phyloP scores from a whole-genome alignment of 2,329 filamentous ascomycete species.

The Fusarium veterinarium region DNA sequence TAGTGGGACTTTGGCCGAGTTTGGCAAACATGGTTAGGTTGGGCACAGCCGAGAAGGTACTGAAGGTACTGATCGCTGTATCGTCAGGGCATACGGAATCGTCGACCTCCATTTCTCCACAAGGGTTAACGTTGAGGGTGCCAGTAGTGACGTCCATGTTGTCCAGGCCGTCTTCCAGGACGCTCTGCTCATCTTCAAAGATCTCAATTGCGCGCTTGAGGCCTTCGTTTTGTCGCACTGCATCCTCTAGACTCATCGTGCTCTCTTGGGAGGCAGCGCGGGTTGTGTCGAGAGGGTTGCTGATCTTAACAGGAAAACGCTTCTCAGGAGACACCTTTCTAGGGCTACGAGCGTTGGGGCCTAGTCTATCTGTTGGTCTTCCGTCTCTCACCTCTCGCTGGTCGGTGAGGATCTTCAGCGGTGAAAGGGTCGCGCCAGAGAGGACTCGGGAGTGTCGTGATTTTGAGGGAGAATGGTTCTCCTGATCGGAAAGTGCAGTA shows the following conservation, averaged over 20 bases:
- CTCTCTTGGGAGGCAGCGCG: conserved; percentile 47
- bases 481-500: conserved; percentile 51
- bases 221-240: conserved; percentile 65
- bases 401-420: conserved; percentile 65
- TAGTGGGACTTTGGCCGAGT: conserved; percentile 73
- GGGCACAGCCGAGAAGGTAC: conserved; percentile 88
- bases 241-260: conserved; percentile 63
- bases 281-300: conserved; percentile 45
- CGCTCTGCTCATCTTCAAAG: conserved; percentile 65
- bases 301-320: conserved; percentile 71
- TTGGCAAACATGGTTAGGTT: conserved; percentile 87
- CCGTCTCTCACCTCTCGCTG: conserved; percentile 43
- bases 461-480: conserved; percentile 61
- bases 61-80: conserved; percentile 84
- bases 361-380: conserved; percentile 40
- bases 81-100: conserved; percentile 70
- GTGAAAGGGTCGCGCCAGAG: conserved; percentile 67
- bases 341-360: conserved; percentile 55
- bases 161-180: conserved; percentile 47
- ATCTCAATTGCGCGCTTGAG: conserved; percentile 71
- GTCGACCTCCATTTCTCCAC: conserved; percentile 43
- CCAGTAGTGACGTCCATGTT: conserved; percentile 39
- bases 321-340: conserved; percentile 64
- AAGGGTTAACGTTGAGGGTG: conserved; percentile 46
- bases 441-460: conserved; percentile 65